Evolutionary conservation across 192 early-diverging fungal genomes (phyloP).

Genomic region (Linnemannia zychae): DNA sequence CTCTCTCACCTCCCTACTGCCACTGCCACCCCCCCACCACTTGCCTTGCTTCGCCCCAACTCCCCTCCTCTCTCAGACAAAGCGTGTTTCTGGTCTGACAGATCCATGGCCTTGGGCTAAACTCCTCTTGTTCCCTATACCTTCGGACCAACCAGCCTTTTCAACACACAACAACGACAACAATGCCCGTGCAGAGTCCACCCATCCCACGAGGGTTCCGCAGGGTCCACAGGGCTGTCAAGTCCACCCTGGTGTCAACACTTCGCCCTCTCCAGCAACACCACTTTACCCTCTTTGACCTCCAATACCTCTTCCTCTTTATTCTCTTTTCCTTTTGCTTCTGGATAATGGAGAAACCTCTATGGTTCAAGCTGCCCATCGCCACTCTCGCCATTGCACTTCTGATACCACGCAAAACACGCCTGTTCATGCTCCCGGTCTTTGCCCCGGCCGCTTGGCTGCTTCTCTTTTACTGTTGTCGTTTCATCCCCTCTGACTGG

Average conservation of each 20-base stretch:
- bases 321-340: conserved; percentile 53
- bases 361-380: conserved; percentile 48
- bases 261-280: conserved; percentile 37
- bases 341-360: conserved; percentile 56
- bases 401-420: conserved; percentile 53
- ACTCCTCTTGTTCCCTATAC: neutral
- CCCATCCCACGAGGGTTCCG: conserved; percentile 13
- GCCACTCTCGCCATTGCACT: conserved; percentile 23
- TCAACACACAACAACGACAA: neutral
- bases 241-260: conserved; percentile 13
- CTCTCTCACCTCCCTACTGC: neutral
- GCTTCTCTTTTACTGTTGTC: conserved; percentile 65
- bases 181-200: conserved; percentile 15
- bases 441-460: conserved; percentile 67
- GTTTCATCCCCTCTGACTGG: conserved; percentile 63
- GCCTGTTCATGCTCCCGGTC: conserved; percentile 63
- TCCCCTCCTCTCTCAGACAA: neutral
- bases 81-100: neutral
- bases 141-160: neutral
- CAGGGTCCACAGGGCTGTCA: conserved; percentile 26
- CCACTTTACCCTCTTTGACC: conserved; percentile 53
- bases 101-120: neutral
- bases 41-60: neutral
- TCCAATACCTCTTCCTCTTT: conserved; percentile 62
- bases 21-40: neutral